Conservation (phyloP, 2,329 filamentous ascomycete species). For the Arthrocladium fulminans region DNA sequence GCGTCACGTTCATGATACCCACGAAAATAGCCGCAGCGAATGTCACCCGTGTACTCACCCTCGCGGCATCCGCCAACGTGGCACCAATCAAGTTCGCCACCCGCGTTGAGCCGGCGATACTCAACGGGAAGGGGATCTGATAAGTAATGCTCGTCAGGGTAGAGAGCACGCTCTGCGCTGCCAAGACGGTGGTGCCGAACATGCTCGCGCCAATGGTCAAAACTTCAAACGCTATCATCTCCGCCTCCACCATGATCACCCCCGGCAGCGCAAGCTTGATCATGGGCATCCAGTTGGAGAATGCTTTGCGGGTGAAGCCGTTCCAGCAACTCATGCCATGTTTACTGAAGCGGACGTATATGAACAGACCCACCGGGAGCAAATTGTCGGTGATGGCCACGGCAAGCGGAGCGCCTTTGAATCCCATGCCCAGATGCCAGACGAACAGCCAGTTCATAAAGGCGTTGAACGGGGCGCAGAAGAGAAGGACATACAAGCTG, state of each 20-base stretch:
- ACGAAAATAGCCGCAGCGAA: slow-evolving; percentile 58
- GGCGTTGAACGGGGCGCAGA: slow-evolving; percentile 74
- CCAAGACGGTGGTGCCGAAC: slow-evolving; percentile 69
- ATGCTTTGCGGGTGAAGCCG: slow-evolving; percentile 61
- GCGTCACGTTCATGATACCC: slow-evolving; percentile 67
- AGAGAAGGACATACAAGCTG: slow-evolving; percentile 70
- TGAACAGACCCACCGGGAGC: slow-evolving; percentile 61
- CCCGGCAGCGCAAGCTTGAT: slow-evolving; percentile 79
- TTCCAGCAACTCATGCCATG: slow-evolving; percentile 68
- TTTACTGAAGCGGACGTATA: slow-evolving; percentile 55
- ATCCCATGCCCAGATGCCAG: slow-evolving; percentile 60
- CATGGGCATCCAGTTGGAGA: slow-evolving; percentile 75
- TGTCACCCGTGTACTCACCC: slow-evolving; percentile 68
- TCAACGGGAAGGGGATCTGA: slow-evolving; percentile 85
- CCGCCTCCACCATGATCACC: slow-evolving; percentile 87
- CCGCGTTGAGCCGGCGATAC: slow-evolving; percentile 78
- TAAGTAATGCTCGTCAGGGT: slow-evolving; percentile 73
- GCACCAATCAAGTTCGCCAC: slow-evolving; percentile 90
- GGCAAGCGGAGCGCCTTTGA: slow-evolving; percentile 70
- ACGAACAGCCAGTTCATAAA: slow-evolving; percentile 74
- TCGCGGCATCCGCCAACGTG: slow-evolving; percentile 69
- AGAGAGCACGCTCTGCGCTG: slow-evolving; percentile 77
- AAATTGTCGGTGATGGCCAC: slow-evolving; percentile 67
- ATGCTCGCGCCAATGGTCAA: slow-evolving; percentile 74
- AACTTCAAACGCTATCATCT: slow-evolving; percentile 88